phyloP scores from a whole-genome alignment of 495 filamentous ascomycete species.

The Penicillium odoratum region DNA sequence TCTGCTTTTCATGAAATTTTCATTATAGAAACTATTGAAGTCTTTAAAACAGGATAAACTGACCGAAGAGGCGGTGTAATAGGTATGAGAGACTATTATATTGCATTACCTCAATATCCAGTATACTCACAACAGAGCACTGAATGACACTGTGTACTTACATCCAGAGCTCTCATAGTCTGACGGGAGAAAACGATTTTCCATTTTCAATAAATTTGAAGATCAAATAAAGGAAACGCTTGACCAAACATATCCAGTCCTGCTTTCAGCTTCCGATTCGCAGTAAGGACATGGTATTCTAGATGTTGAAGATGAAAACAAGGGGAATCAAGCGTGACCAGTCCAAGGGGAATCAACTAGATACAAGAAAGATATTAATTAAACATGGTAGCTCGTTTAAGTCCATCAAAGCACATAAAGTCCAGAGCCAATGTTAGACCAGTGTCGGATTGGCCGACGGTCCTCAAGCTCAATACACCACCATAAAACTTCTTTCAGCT shows the following conservation, averaged over 20 bases:
- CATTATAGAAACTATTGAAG: neutral
- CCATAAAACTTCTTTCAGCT: constrained; percentile 74
- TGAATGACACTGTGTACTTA: neutral
- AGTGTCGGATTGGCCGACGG: constrained; percentile 46
- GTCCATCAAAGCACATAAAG: constrained; percentile 43
- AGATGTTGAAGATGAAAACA: constrained; percentile 23
- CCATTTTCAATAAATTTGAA: constrained; percentile 19
- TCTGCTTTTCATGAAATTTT: constrained; percentile 23
- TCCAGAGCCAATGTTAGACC: constrained; percentile 50
- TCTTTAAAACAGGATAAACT: neutral
- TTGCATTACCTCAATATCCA: too few species aligned
- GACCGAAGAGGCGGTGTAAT: too few species aligned
- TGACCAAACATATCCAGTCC: constrained; percentile 7
- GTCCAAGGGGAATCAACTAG: constrained; percentile 23
- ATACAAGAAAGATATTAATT: constrained; percentile 30
- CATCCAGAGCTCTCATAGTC: too few species aligned
- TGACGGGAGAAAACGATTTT: constrained; percentile 11
- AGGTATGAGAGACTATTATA: too few species aligned
- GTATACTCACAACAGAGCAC: too few species aligned
- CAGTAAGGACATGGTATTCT: constrained; percentile 36
- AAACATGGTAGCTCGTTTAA: constrained; percentile 5
- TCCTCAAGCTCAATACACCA: constrained; percentile 68
- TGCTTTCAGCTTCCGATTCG: constrained; percentile 18
- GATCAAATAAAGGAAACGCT: constrained; percentile 11
- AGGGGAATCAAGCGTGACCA: constrained; percentile 13